Evolutionary conservation across 164 flowering plant genomes (phyloP).

Genomic region (Umbilicus rupestris): DNA sequence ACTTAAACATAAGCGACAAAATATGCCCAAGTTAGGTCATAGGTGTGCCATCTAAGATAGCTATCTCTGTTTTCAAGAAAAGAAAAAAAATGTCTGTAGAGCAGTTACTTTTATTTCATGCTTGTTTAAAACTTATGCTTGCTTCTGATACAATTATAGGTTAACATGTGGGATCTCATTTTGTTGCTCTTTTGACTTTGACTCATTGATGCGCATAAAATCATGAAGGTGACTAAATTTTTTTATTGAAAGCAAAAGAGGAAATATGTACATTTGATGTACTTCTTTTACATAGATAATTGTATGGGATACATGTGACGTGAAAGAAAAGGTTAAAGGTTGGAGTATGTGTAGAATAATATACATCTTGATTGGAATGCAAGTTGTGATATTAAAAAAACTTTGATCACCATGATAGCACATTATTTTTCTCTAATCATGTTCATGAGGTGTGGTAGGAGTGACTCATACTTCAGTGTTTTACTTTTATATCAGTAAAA

Average conservation of each 20-base stretch:
- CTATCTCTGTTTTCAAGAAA: too few relatives aligned
- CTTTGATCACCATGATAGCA: background rate
- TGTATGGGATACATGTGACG: too few relatives aligned
- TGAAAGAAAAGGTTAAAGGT: too few relatives aligned
- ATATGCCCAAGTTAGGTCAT: too few relatives aligned
- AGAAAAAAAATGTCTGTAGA: too few relatives aligned
- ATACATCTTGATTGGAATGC: background rate
- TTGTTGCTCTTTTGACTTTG: slow-evolving; percentile 2
- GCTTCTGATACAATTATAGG: background rate
- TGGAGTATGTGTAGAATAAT: background rate
- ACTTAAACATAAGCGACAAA: too few relatives aligned
- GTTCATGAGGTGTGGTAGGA: background rate
- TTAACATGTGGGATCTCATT: background rate
- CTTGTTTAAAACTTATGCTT: background rate
- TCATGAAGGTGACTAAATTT: background rate
- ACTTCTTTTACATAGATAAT: background rate
- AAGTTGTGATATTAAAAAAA: background rate
- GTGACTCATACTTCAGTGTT: background rate
- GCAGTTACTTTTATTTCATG: background rate
- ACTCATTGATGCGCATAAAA: background rate
- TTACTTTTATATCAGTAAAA: too few relatives aligned
- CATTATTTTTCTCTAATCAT: background rate
- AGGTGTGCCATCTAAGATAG: too few relatives aligned
- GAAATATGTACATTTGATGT: background rate
- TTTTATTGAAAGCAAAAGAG: background rate